Conservation (phyloP, 2,329 filamentous ascomycete species). For the Colletotrichum lentis region DNA sequence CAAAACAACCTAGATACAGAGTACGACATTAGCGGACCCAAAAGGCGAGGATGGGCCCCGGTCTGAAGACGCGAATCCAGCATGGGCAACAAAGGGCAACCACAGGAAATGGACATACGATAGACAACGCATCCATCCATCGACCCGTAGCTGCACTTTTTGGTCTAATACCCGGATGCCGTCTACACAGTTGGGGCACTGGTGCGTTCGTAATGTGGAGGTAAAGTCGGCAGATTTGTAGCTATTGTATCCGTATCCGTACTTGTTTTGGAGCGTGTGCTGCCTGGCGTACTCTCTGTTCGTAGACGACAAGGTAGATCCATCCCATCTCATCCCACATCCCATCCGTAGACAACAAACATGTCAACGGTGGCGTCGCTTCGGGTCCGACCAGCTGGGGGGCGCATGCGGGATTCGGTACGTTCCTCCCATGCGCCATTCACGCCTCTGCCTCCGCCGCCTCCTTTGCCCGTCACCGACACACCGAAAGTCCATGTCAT, state of each 20-base stretch:
- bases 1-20: too few species aligned
- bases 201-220: too few species aligned
- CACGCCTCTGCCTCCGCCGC: background rate
- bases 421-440: background rate
- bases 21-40: slow-evolving; percentile 22
- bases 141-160: background rate
- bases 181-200: too few species aligned
- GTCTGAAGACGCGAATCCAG: slow-evolving; percentile 19
- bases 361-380: slow-evolving; percentile 3
- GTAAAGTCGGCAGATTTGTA: too few species aligned
- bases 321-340: too few species aligned
- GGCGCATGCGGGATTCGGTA: background rate
- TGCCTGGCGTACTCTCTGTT: too few species aligned
- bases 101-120: background rate
- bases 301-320: too few species aligned
- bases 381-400: slow-evolving; percentile 25
- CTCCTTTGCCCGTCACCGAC: background rate
- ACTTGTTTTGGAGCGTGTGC: too few species aligned
- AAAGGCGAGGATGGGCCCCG: background rate
- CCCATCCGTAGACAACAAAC: background rate
- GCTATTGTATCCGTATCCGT: too few species aligned
- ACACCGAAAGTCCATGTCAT: background rate
- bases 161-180: too few species aligned
- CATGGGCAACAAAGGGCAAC: background rate
- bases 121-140: background rate